phyloP scores from a whole-genome alignment of 2,329 filamentous ascomycete genomes.

The Phialocephala subalpina region DNA sequence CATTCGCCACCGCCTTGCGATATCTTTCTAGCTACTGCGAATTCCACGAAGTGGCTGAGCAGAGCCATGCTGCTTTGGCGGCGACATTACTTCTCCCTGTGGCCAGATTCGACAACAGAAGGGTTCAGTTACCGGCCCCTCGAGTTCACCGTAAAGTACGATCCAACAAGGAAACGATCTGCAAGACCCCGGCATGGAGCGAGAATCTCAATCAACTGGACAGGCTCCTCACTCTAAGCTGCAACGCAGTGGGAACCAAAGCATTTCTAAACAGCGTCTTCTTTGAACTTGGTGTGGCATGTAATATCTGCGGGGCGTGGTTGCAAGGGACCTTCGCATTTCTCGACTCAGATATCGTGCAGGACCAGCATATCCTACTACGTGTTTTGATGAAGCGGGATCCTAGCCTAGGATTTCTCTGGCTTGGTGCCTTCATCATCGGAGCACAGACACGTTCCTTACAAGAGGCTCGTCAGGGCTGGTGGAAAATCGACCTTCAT shows the following conservation, averaged over 20 bases:
- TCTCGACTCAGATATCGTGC: constrained; percentile 32
- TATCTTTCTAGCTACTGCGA: constrained; percentile 42
- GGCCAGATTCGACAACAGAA: constrained; percentile 38
- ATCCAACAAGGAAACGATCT: constrained; percentile 17
- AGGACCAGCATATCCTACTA: constrained; percentile 28
- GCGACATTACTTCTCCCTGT: constrained; percentile 42
- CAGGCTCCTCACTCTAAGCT: constrained; percentile 34
- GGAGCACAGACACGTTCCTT: constrained; percentile 30
- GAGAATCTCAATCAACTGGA: constrained; percentile 24
- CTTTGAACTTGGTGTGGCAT: constrained; percentile 32
- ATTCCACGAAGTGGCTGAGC: constrained; percentile 38
- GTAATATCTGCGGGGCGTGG: constrained; percentile 37
- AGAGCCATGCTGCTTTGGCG: constrained; percentile 41
- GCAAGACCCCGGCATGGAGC: constrained; percentile 22
- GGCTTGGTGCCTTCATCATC: constrained; percentile 36
- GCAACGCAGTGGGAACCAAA: constrained; percentile 34
- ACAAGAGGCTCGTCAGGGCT: constrained; percentile 30
- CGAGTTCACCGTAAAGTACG: constrained; percentile 30
- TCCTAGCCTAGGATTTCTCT: constrained; percentile 33
- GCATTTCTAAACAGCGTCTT: constrained; percentile 35
- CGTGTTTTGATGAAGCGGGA: constrained; percentile 34
- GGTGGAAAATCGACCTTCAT: constrained; percentile 35
- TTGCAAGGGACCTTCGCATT: constrained; percentile 34
- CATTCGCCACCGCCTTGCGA: constrained; percentile 34
- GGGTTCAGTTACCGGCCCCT: constrained; percentile 28